These are phyloP conservation scores for Dipteronia dyeriana DNA, from an alignment of 345 rosid species.

Conservation along the genomic window DNA sequence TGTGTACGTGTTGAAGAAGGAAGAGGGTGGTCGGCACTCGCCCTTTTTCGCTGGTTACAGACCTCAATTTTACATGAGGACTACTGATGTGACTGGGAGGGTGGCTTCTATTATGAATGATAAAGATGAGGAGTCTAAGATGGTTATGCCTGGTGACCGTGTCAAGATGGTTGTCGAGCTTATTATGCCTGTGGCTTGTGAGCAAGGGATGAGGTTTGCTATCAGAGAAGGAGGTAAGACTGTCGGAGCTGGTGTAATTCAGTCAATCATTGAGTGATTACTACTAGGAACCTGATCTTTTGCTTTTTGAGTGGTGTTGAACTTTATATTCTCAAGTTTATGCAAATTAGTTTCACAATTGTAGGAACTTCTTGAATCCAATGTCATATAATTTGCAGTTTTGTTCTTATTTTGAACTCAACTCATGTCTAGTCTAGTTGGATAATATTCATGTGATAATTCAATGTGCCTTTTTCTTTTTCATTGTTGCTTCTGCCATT, in stretches of 20 bases:
- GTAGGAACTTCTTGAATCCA: conserved; percentile 26
- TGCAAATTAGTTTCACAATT: conserved; percentile 41
- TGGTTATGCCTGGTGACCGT: conserved; percentile 98
- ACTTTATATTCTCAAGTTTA: conserved; percentile 28
- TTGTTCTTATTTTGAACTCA: conserved; percentile 35
- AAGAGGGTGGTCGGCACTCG: conserved; percentile 95
- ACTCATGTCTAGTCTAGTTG: conserved; percentile 34
- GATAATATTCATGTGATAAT: conserved; percentile 35
- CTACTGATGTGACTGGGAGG: conserved; percentile 89
- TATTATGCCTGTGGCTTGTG: conserved; percentile 88
- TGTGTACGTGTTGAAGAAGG: conserved; percentile 95
- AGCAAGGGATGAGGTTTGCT: conserved; percentile 96
- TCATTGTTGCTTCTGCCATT: conserved; percentile 11
- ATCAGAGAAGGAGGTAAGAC: conserved; percentile 97
- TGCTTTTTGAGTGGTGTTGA: conserved; percentile 30
- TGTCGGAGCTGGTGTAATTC: conserved; percentile 94
- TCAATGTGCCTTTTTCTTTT: conserved; percentile 14
- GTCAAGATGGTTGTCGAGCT: conserved; percentile 93
- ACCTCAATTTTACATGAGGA: conserved; percentile 97
- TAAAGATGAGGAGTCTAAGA: conserved; percentile 90
- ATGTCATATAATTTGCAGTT: conserved; percentile 48
- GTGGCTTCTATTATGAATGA: conserved; percentile 81
- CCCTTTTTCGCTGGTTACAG: conserved; percentile 86
- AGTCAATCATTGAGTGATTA: conserved; percentile 62
- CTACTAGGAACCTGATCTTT: not conserved